Percentiles rank a stretch among this genome's conserved stretches.
Evolutionary conservation across 345 rosid species (phyloP).

Genomic region (Murraya koenigii): DNA sequence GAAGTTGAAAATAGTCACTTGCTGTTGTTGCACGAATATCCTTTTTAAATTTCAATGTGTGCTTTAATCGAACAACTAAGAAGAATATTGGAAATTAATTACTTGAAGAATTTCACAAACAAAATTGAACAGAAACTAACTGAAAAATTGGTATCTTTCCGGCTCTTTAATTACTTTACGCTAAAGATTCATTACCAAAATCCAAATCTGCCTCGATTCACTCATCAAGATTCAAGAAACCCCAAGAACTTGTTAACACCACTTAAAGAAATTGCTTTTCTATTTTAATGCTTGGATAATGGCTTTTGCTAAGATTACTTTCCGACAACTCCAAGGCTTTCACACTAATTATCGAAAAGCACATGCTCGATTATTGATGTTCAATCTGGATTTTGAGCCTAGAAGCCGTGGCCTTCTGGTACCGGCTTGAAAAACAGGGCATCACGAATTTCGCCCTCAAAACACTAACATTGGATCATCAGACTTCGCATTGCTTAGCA

Average conservation of each 20-base stretch:
- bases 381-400: not conserved
- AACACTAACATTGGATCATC: too few species aligned
- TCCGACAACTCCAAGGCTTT: not conserved
- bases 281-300: too few species aligned
- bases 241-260: not conserved
- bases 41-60: not conserved
- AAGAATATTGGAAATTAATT: not conserved
- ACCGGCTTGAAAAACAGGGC: too few species aligned
- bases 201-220: not conserved
- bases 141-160: not conserved
- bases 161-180: not conserved
- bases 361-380: not conserved
- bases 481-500: too few species aligned
- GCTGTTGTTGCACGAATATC: too few species aligned
- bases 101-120: too few species aligned
- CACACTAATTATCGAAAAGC: not conserved
- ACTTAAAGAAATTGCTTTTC: not conserved
- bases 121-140: not conserved
- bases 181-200: not conserved
- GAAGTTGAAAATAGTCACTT: not conserved
- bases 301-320: not conserved
- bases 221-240: not conserved
- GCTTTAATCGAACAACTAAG: too few species aligned
- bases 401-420: too few species aligned
- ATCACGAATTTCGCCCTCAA: too few species aligned